These are phyloP conservation scores for Alternaria brassicae DNA, from an alignment of 2,329 filamentous ascomycete genomes.

Conservation along the genomic window DNA sequence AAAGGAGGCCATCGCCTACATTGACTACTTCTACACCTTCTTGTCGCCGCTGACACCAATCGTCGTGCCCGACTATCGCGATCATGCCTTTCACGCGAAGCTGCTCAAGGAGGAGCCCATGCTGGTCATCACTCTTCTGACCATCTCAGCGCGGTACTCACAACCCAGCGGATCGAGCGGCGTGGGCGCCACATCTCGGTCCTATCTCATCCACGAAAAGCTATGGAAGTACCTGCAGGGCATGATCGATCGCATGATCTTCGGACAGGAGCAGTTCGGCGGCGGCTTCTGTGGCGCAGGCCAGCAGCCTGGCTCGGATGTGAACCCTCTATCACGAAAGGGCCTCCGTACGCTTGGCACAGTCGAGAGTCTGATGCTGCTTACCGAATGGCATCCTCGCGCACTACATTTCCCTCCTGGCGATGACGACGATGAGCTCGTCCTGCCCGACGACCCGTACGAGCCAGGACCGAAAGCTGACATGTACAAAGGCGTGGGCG, in stretches of 20 bases:
- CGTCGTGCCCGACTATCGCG: slow-evolving; percentile 86
- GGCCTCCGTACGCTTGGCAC: slow-evolving; percentile 90
- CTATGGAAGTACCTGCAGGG: slow-evolving; percentile 92
- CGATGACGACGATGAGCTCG: slow-evolving; percentile 69
- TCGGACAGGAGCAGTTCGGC: slow-evolving; percentile 95
- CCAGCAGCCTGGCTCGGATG: slow-evolving; percentile 70
- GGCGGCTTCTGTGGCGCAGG: slow-evolving; percentile 83
- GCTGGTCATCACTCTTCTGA: slow-evolving; percentile 87
- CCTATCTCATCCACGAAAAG: slow-evolving; percentile 91
- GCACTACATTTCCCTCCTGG: slow-evolving; percentile 88
- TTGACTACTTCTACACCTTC: slow-evolving; percentile 94
- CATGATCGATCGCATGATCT: slow-evolving; percentile 94
- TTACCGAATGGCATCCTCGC: slow-evolving; percentile 97
- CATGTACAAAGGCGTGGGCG: slow-evolving; percentile 69
- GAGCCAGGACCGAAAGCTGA: slow-evolving; percentile 50
- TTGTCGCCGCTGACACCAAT: slow-evolving; percentile 93
- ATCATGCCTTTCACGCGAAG: slow-evolving; percentile 78
- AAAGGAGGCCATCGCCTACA: slow-evolving; percentile 89
- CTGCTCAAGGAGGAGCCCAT: slow-evolving; percentile 92
- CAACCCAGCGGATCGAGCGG: slow-evolving; percentile 76
- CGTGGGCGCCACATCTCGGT: slow-evolving; percentile 73
- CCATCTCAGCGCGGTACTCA: slow-evolving; percentile 87
- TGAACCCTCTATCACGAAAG: slow-evolving; percentile 63
- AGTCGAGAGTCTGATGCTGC: slow-evolving; percentile 89
- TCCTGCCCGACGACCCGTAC: slow-evolving; percentile 73